Evolutionary conservation across 495 filamentous ascomycete genomes (phyloP), one percentile per base, ranked within the genome.

Genomic region (Penicillium pulvis): DNA sequence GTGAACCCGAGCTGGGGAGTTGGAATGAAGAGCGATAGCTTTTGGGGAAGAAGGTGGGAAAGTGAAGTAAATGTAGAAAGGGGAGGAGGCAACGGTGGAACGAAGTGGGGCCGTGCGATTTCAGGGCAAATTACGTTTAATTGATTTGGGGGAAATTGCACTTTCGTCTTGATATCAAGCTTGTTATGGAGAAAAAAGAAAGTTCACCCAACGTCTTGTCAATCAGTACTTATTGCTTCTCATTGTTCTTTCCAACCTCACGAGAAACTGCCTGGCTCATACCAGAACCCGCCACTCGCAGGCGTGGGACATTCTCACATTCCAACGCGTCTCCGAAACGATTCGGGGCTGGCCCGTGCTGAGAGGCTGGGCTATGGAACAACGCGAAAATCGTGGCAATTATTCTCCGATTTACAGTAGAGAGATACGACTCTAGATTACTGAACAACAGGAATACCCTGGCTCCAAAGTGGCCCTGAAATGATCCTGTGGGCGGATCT

Each of bases 301-400:
- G 55, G 58, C 56, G 62, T 66, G 65, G 67, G 56, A 68, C 67
- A 63, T 67, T 61, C 61, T 43, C 28, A 65, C 67, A 70, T 70
- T 70, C 67, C 67, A 62, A 64, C 61, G 58, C 62, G 59, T 57
- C 55, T 43, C 43, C n/a, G 35, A 43, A 23, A 4, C 17, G 12
- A 19, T 31, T 51, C 11, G 24, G 14, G 14, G 66, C 61, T 69
- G 66, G 66, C 5, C 19, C 28, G 10, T 16, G 11, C 48, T 24
- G 6, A 16, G 53, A 60, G 64, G 61, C 63, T 67, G 66, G 66
- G 51, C 44, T 24, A 53, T 59, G 53, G 39, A 53, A 31, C 50
- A 7, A 12, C 17, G 50, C 20, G 28, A 36, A 43, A 61, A 52
- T 12, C 19, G 7, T 28, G 12, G 14, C 14, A 28, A 33, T 56